Evolutionary conservation across 257 asterid species (phyloP).

Genomic region (Solanum verrucosum): DNA sequence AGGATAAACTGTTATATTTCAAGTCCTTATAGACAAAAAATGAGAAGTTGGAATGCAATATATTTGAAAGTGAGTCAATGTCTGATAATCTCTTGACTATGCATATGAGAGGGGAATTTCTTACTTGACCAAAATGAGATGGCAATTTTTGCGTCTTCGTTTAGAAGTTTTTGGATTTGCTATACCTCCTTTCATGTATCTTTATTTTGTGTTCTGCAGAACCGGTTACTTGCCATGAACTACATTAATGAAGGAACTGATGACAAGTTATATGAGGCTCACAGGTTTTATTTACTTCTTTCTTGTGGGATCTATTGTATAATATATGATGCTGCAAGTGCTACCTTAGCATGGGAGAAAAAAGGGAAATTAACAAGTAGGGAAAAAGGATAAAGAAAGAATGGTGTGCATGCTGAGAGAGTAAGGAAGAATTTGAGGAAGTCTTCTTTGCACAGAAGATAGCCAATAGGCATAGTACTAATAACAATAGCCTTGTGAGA

Average conservation of each 20-base stretch:
- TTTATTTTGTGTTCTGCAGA: conserved; percentile 43
- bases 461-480: background rate
- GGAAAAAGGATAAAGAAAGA: background rate
- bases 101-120: background rate
- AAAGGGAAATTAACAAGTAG: background rate
- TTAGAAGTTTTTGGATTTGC: background rate
- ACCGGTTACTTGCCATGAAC: conserved; percentile 99
- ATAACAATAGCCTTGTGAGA: background rate
- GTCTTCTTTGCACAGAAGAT: background rate
- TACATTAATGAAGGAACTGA: conserved; percentile 87
- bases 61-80: background rate
- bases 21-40: background rate
- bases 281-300: conserved; percentile 48
- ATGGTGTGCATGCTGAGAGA: background rate
- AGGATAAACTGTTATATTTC: background rate
- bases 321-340: background rate
- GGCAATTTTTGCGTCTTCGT: background rate
- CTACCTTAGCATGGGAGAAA: background rate
- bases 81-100: background rate
- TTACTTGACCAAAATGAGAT: background rate
- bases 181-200: background rate
- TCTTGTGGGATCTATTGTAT: background rate
- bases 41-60: background rate
- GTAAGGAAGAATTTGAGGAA: background rate
- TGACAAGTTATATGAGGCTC: conserved; percentile 76